Evolutionary conservation across 768 basidiomycete genomes (phyloP), one percentile per base, ranked within the genome.

Genomic region (Sporobolomyces roseus): DNA sequence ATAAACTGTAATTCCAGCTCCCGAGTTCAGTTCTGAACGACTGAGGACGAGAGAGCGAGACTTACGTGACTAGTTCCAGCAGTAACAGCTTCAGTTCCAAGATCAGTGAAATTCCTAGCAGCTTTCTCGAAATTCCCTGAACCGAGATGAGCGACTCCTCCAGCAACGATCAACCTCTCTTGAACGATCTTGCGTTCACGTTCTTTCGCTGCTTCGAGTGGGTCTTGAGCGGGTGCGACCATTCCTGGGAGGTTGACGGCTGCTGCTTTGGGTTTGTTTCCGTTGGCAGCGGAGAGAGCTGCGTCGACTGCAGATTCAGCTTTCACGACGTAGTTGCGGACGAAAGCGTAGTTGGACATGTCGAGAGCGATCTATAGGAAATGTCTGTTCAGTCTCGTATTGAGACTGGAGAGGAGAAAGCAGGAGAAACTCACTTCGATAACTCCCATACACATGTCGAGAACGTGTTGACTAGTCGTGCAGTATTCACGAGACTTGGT

Each of bases 401-500:
- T n/a, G n/a, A n/a, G n/a, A n/a, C n/a, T n/a, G 8, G n/a, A 27
- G 36, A 8, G 43, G 41, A 29, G 13, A 29, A 5, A 21, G 16
- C 35, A 46, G 50, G 54, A 25, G 23, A 32, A 27, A 68, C 77
- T 72, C 54, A 80, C 80, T 70, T 81, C 79, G 55, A 81, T 70
- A 45, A 81, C 77, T 17, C 75, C 75, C 50, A 80, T 61, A 38
- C 89, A 92, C 86, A 93, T 91, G 63, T 97, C 94, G 4, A 97
- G 83, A n/a, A 94, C 86, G 72, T 97, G 93, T 73, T 89, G 86
- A 63, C 87, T 87, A 14, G 91, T 90, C 19, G 91, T 87, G 78
- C 92, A 93, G 79, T 86, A 96, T 77, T 98, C 94, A 65, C 93
- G 86, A 17, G 88, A 89, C 75, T 93, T 92, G n/a, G 88, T 88